Conservation (phyloP, 2,329 filamentous ascomycete genomes). For the Madurella fahalii region DNA sequence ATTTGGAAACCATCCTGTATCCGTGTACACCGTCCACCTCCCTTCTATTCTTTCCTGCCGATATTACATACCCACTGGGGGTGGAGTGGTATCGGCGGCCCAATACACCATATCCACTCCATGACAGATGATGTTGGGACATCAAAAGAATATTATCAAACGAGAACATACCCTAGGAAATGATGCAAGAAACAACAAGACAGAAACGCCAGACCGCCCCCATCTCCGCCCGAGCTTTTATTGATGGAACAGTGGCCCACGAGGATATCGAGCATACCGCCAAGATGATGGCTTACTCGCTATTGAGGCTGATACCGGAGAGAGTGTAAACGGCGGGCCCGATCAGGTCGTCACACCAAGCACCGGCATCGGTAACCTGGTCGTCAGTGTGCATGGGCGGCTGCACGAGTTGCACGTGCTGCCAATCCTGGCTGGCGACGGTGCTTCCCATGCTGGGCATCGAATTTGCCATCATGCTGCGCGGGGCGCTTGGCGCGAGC, state of each 20-base stretch:
- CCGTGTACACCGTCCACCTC: no score
- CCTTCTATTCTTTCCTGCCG: no score
- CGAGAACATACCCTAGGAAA: not conserved
- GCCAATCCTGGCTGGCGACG: slow-evolving; percentile 5
- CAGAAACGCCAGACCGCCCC: not conserved
- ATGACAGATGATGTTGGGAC: not conserved
- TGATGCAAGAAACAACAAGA: not conserved
- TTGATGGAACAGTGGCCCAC: not conserved
- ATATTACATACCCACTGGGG: not conserved
- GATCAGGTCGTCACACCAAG: slow-evolving; percentile 8
- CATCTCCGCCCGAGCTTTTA: not conserved
- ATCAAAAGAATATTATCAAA: not conserved
- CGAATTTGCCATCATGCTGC: not conserved
- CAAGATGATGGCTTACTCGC: not conserved
- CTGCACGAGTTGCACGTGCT: not conserved
- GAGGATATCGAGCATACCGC: not conserved
- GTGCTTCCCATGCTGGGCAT: slow-evolving; percentile 12
- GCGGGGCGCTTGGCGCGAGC: not conserved
- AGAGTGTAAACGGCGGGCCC: not conserved
- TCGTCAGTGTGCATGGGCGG: not conserved
- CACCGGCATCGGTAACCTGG: slow-evolving; percentile 8
- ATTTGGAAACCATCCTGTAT: no score
- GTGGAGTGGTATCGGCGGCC: not conserved
- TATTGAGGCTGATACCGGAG: not conserved
- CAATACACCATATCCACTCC: not conserved